Percentiles rank a stretch among this genome's conserved stretches.
phyloP scores from a whole-genome alignment of 169 alveolate genomes.

The Plasmodium berghei region DNA sequence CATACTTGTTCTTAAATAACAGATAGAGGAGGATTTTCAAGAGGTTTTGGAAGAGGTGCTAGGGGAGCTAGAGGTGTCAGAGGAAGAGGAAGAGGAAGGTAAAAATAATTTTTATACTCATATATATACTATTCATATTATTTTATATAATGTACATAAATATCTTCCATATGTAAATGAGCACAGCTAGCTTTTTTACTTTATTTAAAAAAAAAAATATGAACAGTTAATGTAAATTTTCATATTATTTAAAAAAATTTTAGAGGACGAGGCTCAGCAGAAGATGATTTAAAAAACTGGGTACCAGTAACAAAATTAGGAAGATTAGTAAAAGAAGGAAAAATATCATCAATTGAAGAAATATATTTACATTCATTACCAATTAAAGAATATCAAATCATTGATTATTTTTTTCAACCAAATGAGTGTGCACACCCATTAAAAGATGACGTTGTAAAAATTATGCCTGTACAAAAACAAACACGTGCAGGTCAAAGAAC shows the following conservation, averaged over 20 bases:
- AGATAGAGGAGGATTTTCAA: constrained; percentile 85
- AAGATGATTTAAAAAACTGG: constrained; percentile 98
- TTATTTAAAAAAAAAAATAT: too few species aligned
- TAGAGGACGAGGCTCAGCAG: constrained; percentile 92
- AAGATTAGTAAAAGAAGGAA: constrained; percentile 97
- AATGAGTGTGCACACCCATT: constrained; percentile 90
- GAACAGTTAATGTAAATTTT: too few species aligned
- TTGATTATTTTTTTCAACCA: constrained; percentile 94
- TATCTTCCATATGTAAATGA: neutral
- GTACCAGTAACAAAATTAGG: constrained; percentile 99
- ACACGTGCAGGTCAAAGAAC: constrained; percentile 99
- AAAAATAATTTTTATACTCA: neutral
- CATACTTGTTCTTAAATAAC: constrained; percentile 12
- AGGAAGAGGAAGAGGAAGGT: constrained; percentile 77
- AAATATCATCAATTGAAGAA: constrained; percentile 97
- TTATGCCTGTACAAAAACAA: constrained; percentile 99
- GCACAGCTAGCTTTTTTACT: too few species aligned
- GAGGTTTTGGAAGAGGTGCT: constrained; percentile 79
- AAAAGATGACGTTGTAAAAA: constrained; percentile 99
- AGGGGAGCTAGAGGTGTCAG: constrained; percentile 79
- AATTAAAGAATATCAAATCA: constrained; percentile 98
- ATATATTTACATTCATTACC: constrained; percentile 99
- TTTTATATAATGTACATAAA: constrained; percentile 22
- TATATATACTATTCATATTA: neutral
- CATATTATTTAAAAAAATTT: constrained; percentile 11